Conservation (phyloP, 2,329 filamentous ascomycete genomes). For the Botryotinia calthae region DNA sequence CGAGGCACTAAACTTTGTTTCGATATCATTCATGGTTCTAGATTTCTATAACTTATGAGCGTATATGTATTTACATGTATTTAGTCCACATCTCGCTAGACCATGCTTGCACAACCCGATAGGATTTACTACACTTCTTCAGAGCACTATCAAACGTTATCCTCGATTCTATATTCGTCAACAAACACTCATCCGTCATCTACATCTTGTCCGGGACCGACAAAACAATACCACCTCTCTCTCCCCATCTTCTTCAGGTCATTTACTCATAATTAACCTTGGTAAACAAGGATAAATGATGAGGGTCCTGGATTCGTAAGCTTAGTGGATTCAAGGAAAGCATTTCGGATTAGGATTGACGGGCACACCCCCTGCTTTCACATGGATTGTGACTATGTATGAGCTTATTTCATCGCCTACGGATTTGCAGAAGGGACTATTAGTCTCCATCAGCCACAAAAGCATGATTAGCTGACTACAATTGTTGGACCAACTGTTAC, state of each 20-base stretch:
- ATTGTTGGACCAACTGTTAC: background rate
- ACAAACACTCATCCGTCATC: background rate
- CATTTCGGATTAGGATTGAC: background rate
- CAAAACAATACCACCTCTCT: background rate
- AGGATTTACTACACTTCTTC: no score
- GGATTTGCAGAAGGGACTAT: conserved; percentile 9
- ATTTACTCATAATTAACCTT: background rate
- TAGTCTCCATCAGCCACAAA: background rate
- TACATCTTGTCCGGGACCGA: background rate
- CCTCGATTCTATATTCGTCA: background rate
- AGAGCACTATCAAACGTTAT: background rate
- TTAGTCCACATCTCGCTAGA: background rate
- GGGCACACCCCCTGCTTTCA: background rate
- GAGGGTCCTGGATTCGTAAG: conserved; percentile 17
- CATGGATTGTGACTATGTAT: background rate
- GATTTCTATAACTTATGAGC: background rate
- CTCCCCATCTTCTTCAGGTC: background rate
- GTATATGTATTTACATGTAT: background rate
- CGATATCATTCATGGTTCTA: background rate
- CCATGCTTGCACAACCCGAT: no score
- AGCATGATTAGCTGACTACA: background rate
- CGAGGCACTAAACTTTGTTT: conserved; percentile 9
- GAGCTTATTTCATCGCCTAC: conserved; percentile 17
- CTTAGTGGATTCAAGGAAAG: conserved; percentile 11
- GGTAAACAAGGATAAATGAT: background rate